Base-by-base conservation (phyloP, 805 yeast species). In the Spathaspora passalidarum region DNA sequence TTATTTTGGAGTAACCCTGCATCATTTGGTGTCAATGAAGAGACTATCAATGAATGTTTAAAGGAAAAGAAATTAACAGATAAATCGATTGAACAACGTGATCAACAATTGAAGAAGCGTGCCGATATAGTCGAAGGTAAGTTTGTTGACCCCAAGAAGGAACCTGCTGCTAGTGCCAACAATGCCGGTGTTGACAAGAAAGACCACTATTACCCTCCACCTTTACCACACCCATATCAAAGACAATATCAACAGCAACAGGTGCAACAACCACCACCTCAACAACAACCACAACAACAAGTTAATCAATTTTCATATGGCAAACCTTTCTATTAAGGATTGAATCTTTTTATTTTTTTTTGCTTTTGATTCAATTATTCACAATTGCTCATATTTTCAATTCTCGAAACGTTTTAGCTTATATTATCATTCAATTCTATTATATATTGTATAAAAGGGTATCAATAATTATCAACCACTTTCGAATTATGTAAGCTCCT, bases 1-100 rank as follows among this genome's bases (percentile, higher is more conserved):
- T 56, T 84, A 53, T 82, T 85, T 53, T 70, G 78, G 63, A 56
- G 65, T 14, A 73, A 79, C 53, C 88, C 90, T 0, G 70, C 56
- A 3, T 57, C 66, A 11, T 84, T 86, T 60, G 86, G 85, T 5
- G 75, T 84, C 26, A 66, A 71, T 46, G 79, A 74, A 36, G 75
- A 65, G 4, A 68, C 76, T 16, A 49, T 76, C 10, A 54, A 53
- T 10, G 80, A 76, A 53, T 63, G 68, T 44, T 41, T 54, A 37
- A 68, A 65, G 51, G 72, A 68, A 48, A 63, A 60, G 51, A 63
- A 61, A 46, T 59, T 68, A 26, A 66, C 72, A 6, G 69, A 63
- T 35, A 63, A 63, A 49, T 61, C 66, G 1, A 44, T 55, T 40
- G 64, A 62, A 40, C 60, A 54, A 42, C 38, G 51, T n/a, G 46